Evolutionary conservation across 2,329 filamentous ascomycete species (phyloP), one percentile per base, ranked within the genome.

Genomic region (Herpotrichia juniperi): DNA sequence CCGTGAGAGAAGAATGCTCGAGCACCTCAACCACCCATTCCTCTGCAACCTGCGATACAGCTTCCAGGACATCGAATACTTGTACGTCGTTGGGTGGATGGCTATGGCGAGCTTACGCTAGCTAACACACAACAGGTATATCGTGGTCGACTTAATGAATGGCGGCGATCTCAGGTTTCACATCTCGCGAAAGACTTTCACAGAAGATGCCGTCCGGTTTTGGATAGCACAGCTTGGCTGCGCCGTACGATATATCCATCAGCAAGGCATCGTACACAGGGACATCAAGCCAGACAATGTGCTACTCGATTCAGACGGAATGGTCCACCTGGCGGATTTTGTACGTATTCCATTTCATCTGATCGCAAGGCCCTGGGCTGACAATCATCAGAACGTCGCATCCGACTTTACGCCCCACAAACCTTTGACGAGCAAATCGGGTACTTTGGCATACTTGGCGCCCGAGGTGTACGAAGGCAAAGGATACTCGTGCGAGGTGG

Each of bases 41-140:
- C 89, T 99, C 63, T 97, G 93, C 80, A 99, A 99, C 76, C 80
- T 99, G 80, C 90, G 94, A 67, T 99, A 97, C 79, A 97, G 93
- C 77, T 99, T 99, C 73, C 94, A 99, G 77, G 94, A 99, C 76
- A 92, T 97, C 66, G 94, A 99, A 76, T 99, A 99, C 77, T 89
- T 99, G 91, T 96, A 81, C 69, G 90, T 75, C 21, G 22, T 7
- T 14, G 4, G 10, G 12, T n/a, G 4, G 19, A 10, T 11, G 39
- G 31, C 31, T 25, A 3, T n/a, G 12, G 25, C 6, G 21, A 6
- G 24, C 42, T 11, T 4, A 12, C 32, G 8, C 3, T n/a, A 14
- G 42, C 64, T 68, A 57, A 68, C 57, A 9, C 2, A 10, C 7
- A 46, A 17, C 71, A 89, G 86, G 69, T 90, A 99, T 74, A 87